Evolutionary conservation across 305 asterid species (phyloP).

Genomic region (Rubia balearica): DNA sequence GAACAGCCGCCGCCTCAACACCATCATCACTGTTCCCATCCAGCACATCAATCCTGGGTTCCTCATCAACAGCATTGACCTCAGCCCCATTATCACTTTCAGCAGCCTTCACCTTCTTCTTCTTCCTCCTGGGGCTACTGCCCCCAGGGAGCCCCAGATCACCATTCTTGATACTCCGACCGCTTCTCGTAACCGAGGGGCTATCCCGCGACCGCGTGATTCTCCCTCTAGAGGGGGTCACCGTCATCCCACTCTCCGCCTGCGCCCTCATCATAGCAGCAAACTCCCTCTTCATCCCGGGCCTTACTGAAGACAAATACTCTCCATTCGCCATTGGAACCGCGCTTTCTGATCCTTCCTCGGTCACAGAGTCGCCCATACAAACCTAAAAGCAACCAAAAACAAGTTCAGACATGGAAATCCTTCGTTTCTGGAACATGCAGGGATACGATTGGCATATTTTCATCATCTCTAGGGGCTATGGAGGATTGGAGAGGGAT

Average conservation of each 20-base stretch:
- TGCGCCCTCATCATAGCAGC: conserved; percentile 74
- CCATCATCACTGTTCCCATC: conserved; percentile 25
- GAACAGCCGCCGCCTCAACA: background rate
- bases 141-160: conserved; percentile 10
- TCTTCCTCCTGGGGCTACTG: conserved; percentile 22
- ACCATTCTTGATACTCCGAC: conserved; percentile 18
- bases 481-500: background rate
- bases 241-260: conserved; percentile 36
- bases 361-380: conserved; percentile 3
- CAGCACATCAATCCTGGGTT: conserved; percentile 27
- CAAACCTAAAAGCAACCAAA: conserved; percentile 10
- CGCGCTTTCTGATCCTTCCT: background rate
- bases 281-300: conserved; percentile 86
- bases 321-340: conserved; percentile 39
- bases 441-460: background rate
- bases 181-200: conserved; percentile 20
- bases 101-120: conserved; percentile 18
- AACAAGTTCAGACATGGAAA: background rate
- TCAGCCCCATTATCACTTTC: conserved; percentile 7
- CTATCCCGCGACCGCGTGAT: conserved; percentile 58
- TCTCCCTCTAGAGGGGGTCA: conserved; percentile 38
- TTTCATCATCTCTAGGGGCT: background rate
- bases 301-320: conserved; percentile 44
- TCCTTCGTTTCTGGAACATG: background rate
- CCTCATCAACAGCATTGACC: conserved; percentile 20